Evolutionary conservation across 192 early-diverging fungal species (phyloP), one percentile per base, ranked within the genome.

Genomic region (Entomortierella chlamydospora): DNA sequence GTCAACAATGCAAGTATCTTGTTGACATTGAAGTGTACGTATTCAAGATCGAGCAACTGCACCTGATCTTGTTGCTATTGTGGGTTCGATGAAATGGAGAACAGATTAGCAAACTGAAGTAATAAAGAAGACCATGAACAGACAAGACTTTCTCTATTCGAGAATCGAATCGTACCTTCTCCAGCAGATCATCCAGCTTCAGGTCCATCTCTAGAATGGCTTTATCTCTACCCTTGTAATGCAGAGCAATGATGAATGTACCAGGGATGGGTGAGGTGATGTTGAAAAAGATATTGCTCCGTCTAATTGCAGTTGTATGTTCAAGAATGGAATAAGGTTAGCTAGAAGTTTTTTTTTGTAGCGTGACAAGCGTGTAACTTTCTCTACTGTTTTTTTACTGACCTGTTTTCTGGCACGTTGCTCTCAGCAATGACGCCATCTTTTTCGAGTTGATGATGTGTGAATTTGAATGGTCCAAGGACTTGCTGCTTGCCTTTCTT

Each of bases 131-230:
- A 86, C 81, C 59, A 83, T 72, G 12, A 2, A 56, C n/a, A 43
- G 6, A n/a, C 2, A 25, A 15, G 12, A 55, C n/a, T n/a, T n/a
- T 55, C 7, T 26, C 18, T 13, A 54, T 57, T 5, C 4, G 6
- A 57, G 13, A 57, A 12, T 57, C 20, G 30, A 1, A 20, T 23
- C 17, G 58, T 85, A 88, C 88, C 84, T 92, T 93, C 78, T 92
- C 92, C 47, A 93, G 72, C 64, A 95, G 66, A 72, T 95, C 92
- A 73, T 93, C 93, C 51, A 98, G 83, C 61, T 96, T 93, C 67
- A 98, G 87, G 78, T 98, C 96, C 96, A 98, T 98, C 83, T 96
- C 95, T 65, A 98, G 73, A 39, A 98, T 96, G 0, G 96, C 90
- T 60, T 95, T 94, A 45, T 97, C 96, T 31, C 96, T 88, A 30